Conservation (phyloP, 345 rosid genomes). For the Gossypium australe region DNA sequence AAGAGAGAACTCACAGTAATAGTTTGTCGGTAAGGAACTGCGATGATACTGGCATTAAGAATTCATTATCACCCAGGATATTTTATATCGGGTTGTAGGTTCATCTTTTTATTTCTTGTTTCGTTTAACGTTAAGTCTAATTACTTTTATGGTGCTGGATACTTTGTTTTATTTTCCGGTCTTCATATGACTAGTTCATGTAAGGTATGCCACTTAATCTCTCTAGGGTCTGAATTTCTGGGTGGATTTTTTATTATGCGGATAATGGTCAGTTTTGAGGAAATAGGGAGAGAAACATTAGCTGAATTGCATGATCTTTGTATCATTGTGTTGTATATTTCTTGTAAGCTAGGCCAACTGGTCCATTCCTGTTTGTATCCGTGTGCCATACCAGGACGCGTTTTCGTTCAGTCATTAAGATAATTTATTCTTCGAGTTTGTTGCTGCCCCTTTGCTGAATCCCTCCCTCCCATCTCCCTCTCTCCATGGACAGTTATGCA, state of each 20-base stretch:
- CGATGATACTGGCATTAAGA: constrained; percentile 5
- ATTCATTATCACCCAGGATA: constrained; percentile 23
- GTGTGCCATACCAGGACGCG: not conserved
- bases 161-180: not conserved
- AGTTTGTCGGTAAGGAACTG: constrained; percentile 1
- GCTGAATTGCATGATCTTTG: constrained; percentile 9
- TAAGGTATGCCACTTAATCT: not conserved
- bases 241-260: constrained; percentile 10
- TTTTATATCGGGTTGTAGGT: constrained; percentile 22
- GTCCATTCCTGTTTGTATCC: not conserved
- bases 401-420: not conserved
- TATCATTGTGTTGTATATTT: constrained; percentile 21
- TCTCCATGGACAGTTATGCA: not conserved
- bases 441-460: not conserved
- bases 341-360: constrained; percentile 17
- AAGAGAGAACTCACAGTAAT: constrained; percentile 26
- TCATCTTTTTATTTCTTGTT: constrained; percentile 7
- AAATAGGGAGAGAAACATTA: constrained; percentile 11
- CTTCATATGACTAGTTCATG: constrained; percentile 6
- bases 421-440: not conserved
- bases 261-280: constrained; percentile 24
- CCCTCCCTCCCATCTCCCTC: not conserved
- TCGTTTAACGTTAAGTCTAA: constrained; percentile 15
- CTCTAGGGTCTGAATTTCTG: constrained; percentile 11
- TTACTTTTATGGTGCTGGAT: constrained; percentile 23